Base-by-base conservation (phyloP, 2,329 filamentous ascomycete species). In the Monilinia vaccinii-corymbosi region DNA sequence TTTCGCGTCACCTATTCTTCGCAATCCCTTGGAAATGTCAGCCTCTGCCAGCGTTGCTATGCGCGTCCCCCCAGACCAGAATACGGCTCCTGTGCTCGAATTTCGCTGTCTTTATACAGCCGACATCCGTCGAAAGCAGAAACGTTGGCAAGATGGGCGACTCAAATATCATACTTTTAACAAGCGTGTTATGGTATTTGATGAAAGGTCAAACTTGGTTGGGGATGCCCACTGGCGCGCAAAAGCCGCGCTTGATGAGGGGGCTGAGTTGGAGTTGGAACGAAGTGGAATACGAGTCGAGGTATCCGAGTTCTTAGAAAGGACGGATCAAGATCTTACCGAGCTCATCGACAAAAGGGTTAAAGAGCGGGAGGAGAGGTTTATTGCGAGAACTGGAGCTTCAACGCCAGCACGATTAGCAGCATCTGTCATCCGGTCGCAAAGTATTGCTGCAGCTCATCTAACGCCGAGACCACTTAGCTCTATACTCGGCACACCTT, bases 81-180 rank as follows among this genome's bases (percentile, higher is more conserved):
- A 85, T 67, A 85, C 82, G 67, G 87, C 85, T 23, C 90, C 91
- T 0, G 91, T 97, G 44, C 78, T 88, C 70, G 91, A 95, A 70
- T 95, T 87, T 73, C 81, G 83, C 63, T 97, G 92, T 72, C 84
- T 97, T 5, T 97, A 89, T 74, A 95, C 91, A 2, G 84, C 89
- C 71, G 92, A 97, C 71, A 73, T 96, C 46, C 84, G 85, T 56
- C 85, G 89, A 60, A 97, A 97, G 75, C 86, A 90, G 67, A 97
- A 97, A 72, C 80, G 89, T 62, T 97, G 92, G 92, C 90, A 96
- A 69, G 92, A 97, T 85, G 92, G 93, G 40, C 85, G 85, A 56
- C 81, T 97, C 63, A 88, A 87, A 65, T 96, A 87, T 65, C 92
- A 97, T 71, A 87, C 88, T 0, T 96, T 96, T 81, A 97, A 97